These are phyloP conservation scores for Colletotrichum lini DNA, from an alignment of 2,329 filamentous ascomycete genomes.

Conservation along the genomic window DNA sequence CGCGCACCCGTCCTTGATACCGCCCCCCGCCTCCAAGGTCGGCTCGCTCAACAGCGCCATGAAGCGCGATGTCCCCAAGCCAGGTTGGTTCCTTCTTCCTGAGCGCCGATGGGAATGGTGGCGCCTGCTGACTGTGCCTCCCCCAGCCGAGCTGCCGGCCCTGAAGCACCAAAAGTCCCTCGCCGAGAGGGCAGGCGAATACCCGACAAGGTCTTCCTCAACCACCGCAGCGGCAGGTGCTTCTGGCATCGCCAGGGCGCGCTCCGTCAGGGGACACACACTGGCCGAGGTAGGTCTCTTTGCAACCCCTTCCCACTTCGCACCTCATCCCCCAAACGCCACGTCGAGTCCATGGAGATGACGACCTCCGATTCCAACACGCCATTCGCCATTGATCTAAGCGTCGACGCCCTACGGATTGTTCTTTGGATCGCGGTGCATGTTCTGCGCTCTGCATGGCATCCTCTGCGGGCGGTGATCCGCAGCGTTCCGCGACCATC, in stretches of 20 bases:
- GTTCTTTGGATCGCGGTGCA: conserved; percentile 19
- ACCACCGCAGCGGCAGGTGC: conserved; percentile 54
- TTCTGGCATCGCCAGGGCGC: conserved; percentile 47
- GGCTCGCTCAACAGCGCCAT: conserved; percentile 48
- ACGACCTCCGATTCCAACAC: conserved; percentile 14
- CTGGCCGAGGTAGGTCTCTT: conserved; percentile 31
- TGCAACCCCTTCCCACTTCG: neutral
- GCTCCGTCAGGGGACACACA: conserved; percentile 25
- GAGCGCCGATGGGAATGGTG: neutral
- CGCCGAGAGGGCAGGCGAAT: conserved; percentile 68
- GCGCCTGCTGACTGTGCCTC: conserved; percentile 32
- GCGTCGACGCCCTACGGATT: conserved; percentile 13
- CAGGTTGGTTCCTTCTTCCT: conserved; percentile 55
- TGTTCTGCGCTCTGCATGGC: conserved; percentile 4
- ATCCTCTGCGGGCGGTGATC: conserved; percentile 17
- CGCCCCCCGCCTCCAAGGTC: conserved; percentile 53
- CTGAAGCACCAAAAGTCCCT: conserved; percentile 71
- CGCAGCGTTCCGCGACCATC: neutral
- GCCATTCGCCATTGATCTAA: neutral
- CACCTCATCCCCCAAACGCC: conserved; percentile 1
- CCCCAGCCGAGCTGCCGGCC: conserved; percentile 61
- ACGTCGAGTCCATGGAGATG: conserved; percentile 23
- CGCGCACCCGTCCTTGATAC: conserved; percentile 58
- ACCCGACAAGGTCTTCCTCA: conserved; percentile 56
- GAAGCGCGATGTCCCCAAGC: conserved; percentile 66